Evolutionary conservation across 345 rosid genomes (phyloP).

Genomic region (Syzygium aqueum): DNA sequence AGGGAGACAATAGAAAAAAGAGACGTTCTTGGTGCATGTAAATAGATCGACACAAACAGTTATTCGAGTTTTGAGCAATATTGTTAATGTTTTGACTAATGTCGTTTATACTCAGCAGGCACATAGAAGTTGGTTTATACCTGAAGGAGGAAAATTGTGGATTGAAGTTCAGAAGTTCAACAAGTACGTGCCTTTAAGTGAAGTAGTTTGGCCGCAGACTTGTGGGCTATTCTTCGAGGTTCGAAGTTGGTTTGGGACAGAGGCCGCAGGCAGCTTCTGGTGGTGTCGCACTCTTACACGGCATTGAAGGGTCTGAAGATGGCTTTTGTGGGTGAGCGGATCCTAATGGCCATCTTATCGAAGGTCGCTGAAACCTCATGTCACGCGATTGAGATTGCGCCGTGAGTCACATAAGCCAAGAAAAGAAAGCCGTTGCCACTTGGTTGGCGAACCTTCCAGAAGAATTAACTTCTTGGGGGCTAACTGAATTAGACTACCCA

Average conservation of each 20-base stretch:
- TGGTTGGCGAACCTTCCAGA: conserved; percentile 27
- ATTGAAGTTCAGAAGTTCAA: background rate
- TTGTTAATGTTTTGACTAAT: background rate
- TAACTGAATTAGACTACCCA: conserved; percentile 17
- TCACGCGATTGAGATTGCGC: conserved; percentile 34
- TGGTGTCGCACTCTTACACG: conserved; percentile 20
- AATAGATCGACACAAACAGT: background rate
- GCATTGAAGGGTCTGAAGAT: conserved; percentile 19
- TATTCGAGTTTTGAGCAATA: background rate
- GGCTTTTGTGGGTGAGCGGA: background rate
- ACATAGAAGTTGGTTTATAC: background rate
- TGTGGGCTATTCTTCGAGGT: conserved; percentile 46
- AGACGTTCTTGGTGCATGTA: background rate
- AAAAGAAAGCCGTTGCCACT: conserved; percentile 34
- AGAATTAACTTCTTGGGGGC: background rate
- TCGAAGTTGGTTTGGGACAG: conserved; percentile 30
- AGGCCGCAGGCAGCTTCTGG: conserved; percentile 26
- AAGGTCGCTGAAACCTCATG: conserved; percentile 24
- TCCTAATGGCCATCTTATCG: conserved; percentile 13
- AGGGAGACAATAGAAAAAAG: background rate
- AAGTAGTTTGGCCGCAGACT: conserved; percentile 15
- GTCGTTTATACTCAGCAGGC: background rate
- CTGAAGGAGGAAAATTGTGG: background rate
- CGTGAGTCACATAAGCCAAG: conserved; percentile 6
- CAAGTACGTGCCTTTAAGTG: background rate